Base-by-base conservation (phyloP, 1,284 basidiomycete genomes). In the Trichosporon sp. region DNA sequence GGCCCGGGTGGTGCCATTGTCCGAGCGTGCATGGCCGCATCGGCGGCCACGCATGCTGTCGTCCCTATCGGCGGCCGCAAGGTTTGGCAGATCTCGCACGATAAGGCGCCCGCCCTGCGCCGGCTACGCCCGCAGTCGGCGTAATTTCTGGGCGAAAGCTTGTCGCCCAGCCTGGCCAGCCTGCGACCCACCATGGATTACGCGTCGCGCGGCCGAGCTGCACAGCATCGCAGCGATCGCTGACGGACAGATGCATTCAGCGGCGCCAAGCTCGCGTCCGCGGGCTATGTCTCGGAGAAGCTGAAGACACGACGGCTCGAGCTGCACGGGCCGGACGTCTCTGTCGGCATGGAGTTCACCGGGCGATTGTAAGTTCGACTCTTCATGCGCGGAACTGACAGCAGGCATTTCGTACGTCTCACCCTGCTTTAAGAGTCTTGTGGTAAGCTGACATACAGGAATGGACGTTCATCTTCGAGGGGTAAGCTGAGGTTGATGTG, bases 391-490 rank as follows among this genome's bases (percentile, higher is more conserved):
- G 15, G 53, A 34, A 70, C 44, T 65, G 21, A 35, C 31, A 13
- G 7, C 38, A 44, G 38, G 21, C 34, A 38, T 12, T 60, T 60
- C 18, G 56, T 60, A 60, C 29, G 56, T 60, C 56, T 18, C 15
- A 34, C 32, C 15, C n/a, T 2, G 31, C 34, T 47, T n/a, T 5
- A 9, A 27, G 15, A 4, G 12, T 7, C 1, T 21, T 9, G 5
- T 15, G 12, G 12, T 3, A 42, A 34, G 42, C 64, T 65, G 7
- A 51, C 66, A 42, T 44, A 3, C 60, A 68, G 65, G 80, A 83
- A 74, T 83, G 82, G 82, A 76, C 80, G 11, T 81, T 83, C 47
- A 70, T 69, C 3, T 82, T 81, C 64, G 78, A 81, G 71, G 78
- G 72, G 79, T 82, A 51, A 71, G 80, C 66, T 53, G 4, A 0